Base-by-base conservation (phyloP, 352 stramenopile genomes). In the Phytophthora cajani region DNA sequence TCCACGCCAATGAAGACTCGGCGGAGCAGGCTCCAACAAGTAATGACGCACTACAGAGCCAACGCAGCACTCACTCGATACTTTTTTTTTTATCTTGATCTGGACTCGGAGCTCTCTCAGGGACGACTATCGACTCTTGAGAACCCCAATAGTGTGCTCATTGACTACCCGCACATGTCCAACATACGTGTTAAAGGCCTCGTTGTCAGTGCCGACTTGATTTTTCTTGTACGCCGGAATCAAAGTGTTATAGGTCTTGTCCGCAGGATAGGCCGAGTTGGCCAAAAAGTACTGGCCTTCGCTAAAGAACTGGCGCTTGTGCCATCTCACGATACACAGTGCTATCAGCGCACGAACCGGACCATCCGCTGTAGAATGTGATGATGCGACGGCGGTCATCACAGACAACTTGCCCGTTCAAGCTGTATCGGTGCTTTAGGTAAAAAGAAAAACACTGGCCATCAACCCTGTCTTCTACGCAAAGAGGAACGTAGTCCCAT, bases 81-180 rank as follows among this genome's bases (percentile, higher is more conserved):
- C 59, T 27, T 17, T 32, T 27, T 17, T 32, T 21, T 58, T 66
- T 46, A 42, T 58, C 3, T 14, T 33, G 11, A 71, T 40, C n/a
- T 76, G 69, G 14, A 60, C 64, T 16, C 64, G 57, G 6, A 69
- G 25, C 30, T 64, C 69, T 30, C 55, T 68, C 2, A 76, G 38
- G 3, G 69, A 77, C 17, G 42, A 40, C 69, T 64, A 77, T 14
- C 64, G 53, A 17, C 58, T 54, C 23, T 77, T 72, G 7, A 72
- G 42, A 5, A 72, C 50, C 5, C 63, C 64, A 40, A 77, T 77
- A 16, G 50, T 68, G n/a, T 77, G 64, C 19, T 77, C 63, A 40
- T 72, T 76, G 1, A 69, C 63, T 2, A 72, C 69, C 1, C 62
- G 50, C 17, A 55, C 58, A 25, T 69, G 57, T 14, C 21, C 21